A percentile compares a stretch with the other conserved stretches of the same genome.
These are phyloP conservation scores for Aureobasidium musti DNA, from an alignment of 2,329 filamentous ascomycete genomes.

Conservation along the genomic window DNA sequence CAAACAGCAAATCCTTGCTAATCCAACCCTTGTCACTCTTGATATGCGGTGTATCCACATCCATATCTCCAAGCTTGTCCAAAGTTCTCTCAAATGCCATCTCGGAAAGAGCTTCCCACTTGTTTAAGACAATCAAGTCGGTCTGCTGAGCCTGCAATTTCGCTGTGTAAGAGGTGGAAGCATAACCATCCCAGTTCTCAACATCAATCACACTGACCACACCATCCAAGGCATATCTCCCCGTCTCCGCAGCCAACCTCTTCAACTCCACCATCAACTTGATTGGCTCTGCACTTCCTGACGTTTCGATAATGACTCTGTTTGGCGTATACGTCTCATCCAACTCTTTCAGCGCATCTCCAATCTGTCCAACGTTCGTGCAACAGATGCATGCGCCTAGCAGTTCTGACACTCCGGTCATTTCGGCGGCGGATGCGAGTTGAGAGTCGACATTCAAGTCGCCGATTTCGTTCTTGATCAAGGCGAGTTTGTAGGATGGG, in stretches of 20 bases:
- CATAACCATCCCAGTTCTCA: conserved; percentile 93
- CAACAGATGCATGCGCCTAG: conserved; percentile 99
- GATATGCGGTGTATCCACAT: conserved; percentile 73
- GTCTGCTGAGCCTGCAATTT: conserved; percentile 87
- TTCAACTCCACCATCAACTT: conserved; percentile 92
- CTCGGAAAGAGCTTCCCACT: conserved; percentile 80
- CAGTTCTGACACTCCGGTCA: conserved; percentile 87
- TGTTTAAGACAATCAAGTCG: conserved; percentile 88
- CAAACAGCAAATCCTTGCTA: conserved; percentile 76
- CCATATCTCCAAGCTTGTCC: conserved; percentile 77
- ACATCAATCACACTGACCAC: conserved; percentile 90
- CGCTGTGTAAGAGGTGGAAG: conserved; percentile 86
- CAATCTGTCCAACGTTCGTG: conserved; percentile 91
- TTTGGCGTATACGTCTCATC: conserved; percentile 64
- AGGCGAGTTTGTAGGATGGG: conserved; percentile 83
- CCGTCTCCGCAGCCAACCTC: conserved; percentile 68
- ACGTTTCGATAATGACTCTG: conserved; percentile 92
- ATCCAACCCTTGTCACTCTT: conserved; percentile 83
- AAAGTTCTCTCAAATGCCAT: conserved; percentile 73
- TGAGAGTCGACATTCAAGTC: conserved; percentile 92
- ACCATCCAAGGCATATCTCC: conserved; percentile 75
- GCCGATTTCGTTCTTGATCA: conserved; percentile 98
- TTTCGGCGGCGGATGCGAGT: conserved; percentile 77
- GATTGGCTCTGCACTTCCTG: conserved; percentile 77
- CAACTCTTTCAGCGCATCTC: conserved; percentile 76